These are phyloP conservation scores for Sambucus nigra DNA, from an alignment of 129 eudicot species.

Conservation along the genomic window DNA sequence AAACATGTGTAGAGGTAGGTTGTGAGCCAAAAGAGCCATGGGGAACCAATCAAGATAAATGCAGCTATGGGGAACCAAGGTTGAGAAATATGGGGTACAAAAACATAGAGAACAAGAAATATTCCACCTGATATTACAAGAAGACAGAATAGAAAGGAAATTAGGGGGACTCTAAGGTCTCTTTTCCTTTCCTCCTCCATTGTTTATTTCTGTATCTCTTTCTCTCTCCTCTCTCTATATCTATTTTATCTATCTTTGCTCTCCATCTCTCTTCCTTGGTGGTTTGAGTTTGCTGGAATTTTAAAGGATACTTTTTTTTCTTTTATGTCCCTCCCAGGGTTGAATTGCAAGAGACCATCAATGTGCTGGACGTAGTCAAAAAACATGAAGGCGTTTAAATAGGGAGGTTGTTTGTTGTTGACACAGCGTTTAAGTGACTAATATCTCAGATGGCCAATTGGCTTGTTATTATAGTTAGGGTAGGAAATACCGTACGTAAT, in stretches of 20 bases:
- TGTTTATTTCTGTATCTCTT: neutral
- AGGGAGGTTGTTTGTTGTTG: conserved; percentile 7
- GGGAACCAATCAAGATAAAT: conserved; percentile 41
- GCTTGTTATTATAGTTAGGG: too few relatives aligned
- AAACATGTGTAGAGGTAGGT: conserved; percentile 55
- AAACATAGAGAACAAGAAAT: conserved; percentile 40
- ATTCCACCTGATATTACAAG: conserved; percentile 48
- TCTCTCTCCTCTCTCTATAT: conserved; percentile 13
- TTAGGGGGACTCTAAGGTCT: conserved; percentile 60
- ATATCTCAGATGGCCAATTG: too few relatives aligned
- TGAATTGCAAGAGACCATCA: neutral
- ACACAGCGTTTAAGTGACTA: neutral
- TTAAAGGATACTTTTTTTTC: neutral
- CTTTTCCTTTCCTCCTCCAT: conserved; percentile 67
- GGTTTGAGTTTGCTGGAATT: neutral
- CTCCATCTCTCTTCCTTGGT: neutral
- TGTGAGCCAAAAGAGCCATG: conserved; percentile 68
- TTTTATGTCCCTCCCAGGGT: neutral
- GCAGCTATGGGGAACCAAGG: conserved; percentile 57
- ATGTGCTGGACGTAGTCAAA: conserved; percentile 1
- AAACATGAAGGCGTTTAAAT: neutral
- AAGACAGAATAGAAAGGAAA: conserved; percentile 48
- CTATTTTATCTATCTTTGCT: neutral
- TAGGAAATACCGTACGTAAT: too few relatives aligned
- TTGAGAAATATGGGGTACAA: conserved; percentile 27